phyloP scores from a whole-genome alignment of 2,329 filamentous ascomycete species.

The Phyllosticta capitalensis region DNA sequence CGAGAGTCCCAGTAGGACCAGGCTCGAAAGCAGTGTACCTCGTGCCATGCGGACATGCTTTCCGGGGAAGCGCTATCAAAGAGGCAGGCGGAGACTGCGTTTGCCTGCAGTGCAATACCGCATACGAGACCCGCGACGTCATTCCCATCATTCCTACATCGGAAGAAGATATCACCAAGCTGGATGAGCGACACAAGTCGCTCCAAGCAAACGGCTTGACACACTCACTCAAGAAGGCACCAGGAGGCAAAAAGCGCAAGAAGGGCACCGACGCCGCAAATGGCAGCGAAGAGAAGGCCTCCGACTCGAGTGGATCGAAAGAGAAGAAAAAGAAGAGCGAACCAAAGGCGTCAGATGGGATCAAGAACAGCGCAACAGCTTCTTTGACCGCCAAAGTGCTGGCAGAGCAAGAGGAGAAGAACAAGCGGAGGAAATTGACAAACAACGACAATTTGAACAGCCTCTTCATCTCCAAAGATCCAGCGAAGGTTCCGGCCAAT shows the following conservation, averaged over 20 bases:
- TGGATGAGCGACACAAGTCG: constrained; percentile 58
- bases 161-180: constrained; percentile 58
- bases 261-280: constrained; percentile 33
- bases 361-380: constrained; percentile 83
- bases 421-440: constrained; percentile 66
- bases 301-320: constrained; percentile 8
- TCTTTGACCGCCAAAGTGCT: constrained; percentile 78
- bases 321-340: background rate
- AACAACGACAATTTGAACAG: constrained; percentile 41
- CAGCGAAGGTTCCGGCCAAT: constrained; percentile 19
- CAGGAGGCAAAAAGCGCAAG: constrained; percentile 47
- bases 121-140: constrained; percentile 64
- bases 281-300: constrained; percentile 15
- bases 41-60: constrained; percentile 91
- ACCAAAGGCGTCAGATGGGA: constrained; percentile 40
- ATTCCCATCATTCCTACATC: constrained; percentile 71
- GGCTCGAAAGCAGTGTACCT: constrained; percentile 74
- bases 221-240: constrained; percentile 78
- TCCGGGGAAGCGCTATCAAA: constrained; percentile 75
- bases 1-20: constrained; percentile 74
- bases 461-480: constrained; percentile 34
- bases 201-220: constrained; percentile 64
- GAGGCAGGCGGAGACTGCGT: constrained; percentile 55
- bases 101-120: constrained; percentile 55
- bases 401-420: constrained; percentile 73